These are phyloP conservation scores for Graphiopsis chlorocephala DNA, from an alignment of 2,329 filamentous ascomycete species.

Conservation along the genomic window DNA sequence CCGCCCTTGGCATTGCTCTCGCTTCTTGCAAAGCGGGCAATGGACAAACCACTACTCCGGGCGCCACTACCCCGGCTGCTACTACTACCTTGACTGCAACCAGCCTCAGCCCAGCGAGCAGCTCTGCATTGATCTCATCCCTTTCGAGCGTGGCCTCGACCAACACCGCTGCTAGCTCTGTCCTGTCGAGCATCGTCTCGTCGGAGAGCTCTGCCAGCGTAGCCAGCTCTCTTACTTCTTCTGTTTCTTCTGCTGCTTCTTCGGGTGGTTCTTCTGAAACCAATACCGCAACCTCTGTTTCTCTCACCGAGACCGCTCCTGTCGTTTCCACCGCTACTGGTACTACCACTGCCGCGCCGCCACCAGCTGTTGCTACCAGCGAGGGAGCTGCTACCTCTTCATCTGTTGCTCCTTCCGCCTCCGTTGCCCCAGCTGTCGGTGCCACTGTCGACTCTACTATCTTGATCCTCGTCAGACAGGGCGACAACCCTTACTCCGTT, in stretches of 20 bases:
- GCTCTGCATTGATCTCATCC: background rate
- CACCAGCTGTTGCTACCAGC: slow-evolving; percentile 11
- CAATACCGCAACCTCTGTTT: background rate
- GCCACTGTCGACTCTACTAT: slow-evolving; percentile 8
- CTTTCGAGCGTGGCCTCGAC: background rate
- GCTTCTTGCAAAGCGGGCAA: slow-evolving; percentile 5
- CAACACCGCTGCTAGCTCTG: background rate
- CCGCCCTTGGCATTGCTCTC: slow-evolving; percentile 10
- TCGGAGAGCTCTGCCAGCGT: background rate
- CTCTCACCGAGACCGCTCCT: slow-evolving; percentile 10
- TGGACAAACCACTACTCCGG: background rate
- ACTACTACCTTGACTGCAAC: slow-evolving; percentile 7
- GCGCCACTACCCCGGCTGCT: slow-evolving; percentile 3
- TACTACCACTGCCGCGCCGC: slow-evolving; percentile 8
- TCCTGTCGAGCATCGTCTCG: background rate
- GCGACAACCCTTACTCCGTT: slow-evolving; percentile 47
- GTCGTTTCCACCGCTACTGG: slow-evolving; percentile 9
- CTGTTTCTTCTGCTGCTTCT: background rate
- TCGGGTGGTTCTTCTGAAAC: background rate
- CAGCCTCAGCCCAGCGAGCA: slow-evolving; percentile 2
- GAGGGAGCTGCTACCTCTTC: background rate
- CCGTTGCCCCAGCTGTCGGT: slow-evolving; percentile 6
- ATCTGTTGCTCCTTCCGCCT: background rate
- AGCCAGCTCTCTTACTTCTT: background rate
- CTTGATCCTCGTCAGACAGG: slow-evolving; percentile 34